Evolutionary conservation across 2,329 filamentous ascomycete genomes (phyloP).

Genomic region (Xenoacremonium recifei): DNA sequence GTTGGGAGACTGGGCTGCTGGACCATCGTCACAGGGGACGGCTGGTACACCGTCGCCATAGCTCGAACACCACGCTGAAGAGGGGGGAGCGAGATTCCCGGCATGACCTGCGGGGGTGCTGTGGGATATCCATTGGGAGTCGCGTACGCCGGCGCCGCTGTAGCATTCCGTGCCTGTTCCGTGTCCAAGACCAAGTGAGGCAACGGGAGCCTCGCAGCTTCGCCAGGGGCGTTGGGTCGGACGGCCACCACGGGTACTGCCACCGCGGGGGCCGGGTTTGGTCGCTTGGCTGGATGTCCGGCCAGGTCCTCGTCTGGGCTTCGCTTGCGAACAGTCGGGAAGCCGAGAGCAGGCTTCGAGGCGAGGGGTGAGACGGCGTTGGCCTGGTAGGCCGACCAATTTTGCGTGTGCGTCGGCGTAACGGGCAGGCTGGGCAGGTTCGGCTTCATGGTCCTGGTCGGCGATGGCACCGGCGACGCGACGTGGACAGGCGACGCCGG

Average conservation of each 20-base stretch:
- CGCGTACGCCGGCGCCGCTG: slow-evolving; percentile 28
- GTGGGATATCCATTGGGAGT: slow-evolving; percentile 37
- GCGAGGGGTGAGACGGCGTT: slow-evolving; percentile 48
- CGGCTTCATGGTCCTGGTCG: slow-evolving; percentile 37
- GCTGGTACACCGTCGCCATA: slow-evolving; percentile 75
- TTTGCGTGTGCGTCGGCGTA: slow-evolving; percentile 36
- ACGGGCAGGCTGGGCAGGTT: slow-evolving; percentile 31
- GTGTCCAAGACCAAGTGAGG: slow-evolving; percentile 70
- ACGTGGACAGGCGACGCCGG: slow-evolving; percentile 41
- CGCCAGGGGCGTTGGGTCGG: slow-evolving; percentile 19
- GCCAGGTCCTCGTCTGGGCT: slow-evolving; percentile 47
- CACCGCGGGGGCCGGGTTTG: slow-evolving; percentile 20
- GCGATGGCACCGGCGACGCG: slow-evolving; percentile 49
- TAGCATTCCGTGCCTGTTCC: slow-evolving; percentile 26
- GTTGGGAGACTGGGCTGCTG: slow-evolving; percentile 32
- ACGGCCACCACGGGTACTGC: slow-evolving; percentile 13
- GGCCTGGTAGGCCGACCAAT: slow-evolving; percentile 39
- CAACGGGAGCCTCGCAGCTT: slow-evolving; percentile 56
- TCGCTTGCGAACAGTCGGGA: slow-evolving; percentile 45
- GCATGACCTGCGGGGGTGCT: slow-evolving; percentile 29
- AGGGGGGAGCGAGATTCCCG: slow-evolving; percentile 58
- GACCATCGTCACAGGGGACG: slow-evolving; percentile 42
- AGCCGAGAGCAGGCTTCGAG: slow-evolving; percentile 43
- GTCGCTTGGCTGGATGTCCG: slow-evolving; percentile 56
- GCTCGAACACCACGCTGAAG: slow-evolving; percentile 62